phyloP scores from a whole-genome alignment of 148 eudicot genomes.

The Vaccinium macrocarpon region DNA sequence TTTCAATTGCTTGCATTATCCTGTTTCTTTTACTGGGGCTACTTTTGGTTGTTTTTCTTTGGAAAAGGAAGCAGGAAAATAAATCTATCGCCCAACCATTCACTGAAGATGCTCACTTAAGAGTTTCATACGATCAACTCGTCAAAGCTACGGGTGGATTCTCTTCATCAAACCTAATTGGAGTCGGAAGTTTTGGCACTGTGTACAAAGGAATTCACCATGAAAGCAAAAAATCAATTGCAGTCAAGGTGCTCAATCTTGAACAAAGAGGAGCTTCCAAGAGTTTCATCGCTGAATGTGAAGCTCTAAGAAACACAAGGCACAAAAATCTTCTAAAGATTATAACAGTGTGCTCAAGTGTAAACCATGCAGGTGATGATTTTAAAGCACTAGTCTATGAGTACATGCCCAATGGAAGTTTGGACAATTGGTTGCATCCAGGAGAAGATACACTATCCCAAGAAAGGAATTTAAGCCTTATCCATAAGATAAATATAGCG shows the following conservation, averaged over 20 bases:
- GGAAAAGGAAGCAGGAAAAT: neutral
- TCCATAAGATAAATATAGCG: slow-evolving; percentile 15
- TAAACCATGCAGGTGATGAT: neutral
- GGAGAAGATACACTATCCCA: neutral
- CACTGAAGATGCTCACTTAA: neutral
- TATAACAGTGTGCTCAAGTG: slow-evolving; percentile 8
- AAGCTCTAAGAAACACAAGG: neutral
- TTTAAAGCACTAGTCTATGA: slow-evolving; percentile 13
- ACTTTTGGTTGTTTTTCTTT: neutral
- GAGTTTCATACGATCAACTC: neutral
- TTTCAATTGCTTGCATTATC: neutral
- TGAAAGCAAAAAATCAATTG: neutral
- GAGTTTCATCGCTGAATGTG: slow-evolving; percentile 12
- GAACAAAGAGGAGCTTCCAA: neutral
- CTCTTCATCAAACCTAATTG: too few species aligned
- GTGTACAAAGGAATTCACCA: neutral
- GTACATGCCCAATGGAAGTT: neutral
- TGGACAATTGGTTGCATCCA: too few species aligned
- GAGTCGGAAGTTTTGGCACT: too few species aligned
- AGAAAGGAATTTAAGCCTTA: neutral
- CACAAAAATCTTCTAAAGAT: slow-evolving; percentile 9
- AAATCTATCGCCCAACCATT: neutral
- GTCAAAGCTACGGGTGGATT: too few species aligned
- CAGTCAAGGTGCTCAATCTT: slow-evolving; percentile 13
- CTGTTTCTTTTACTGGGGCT: neutral